Evolutionary conservation across 495 filamentous ascomycete species (phyloP).

Genomic region (Penicillium verhagenii): DNA sequence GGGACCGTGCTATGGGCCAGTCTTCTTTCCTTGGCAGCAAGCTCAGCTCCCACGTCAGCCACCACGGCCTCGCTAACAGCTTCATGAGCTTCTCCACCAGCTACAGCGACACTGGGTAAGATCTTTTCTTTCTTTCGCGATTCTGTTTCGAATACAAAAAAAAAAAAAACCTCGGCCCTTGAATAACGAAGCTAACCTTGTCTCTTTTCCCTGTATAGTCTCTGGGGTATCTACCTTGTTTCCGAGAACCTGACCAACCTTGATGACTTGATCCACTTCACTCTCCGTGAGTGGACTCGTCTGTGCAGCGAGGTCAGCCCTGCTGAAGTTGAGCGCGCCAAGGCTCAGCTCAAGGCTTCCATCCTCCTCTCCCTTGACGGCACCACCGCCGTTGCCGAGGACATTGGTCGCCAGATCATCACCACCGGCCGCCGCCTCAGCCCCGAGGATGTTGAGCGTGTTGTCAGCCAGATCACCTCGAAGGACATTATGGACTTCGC

Average conservation of each 20-base stretch:
- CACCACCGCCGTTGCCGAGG: conserved; percentile 94
- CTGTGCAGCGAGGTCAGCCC: conserved; percentile 81
- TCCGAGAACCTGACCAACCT: conserved; percentile 82
- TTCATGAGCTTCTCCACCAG: conserved; percentile 99
- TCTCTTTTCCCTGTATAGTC: conserved; percentile 54
- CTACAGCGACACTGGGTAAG: conserved; percentile 98
- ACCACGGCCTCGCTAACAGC: conserved; percentile 93
- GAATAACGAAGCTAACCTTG: conserved; percentile 15
- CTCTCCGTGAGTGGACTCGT: conserved; percentile 96
- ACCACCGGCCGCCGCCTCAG: conserved; percentile 89
- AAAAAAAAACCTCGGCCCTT: too few species aligned
- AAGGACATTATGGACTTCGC: conserved; percentile 98
- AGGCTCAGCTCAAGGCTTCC: conserved; percentile 98
- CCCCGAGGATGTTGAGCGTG: conserved; percentile 90
- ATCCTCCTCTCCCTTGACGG: conserved; percentile 95
- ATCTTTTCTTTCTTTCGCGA: too few species aligned
- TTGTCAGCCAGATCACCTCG: conserved; percentile 82
- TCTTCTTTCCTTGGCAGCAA: conserved; percentile 95
- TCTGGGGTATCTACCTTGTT: conserved; percentile 99
- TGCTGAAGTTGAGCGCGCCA: conserved; percentile 95
- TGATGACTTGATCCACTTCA: conserved; percentile 96
- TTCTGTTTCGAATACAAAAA: too few species aligned
- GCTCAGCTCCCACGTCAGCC: conserved; percentile 87
- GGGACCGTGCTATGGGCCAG: conserved; percentile 98
- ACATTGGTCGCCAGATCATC: conserved; percentile 97